Base-by-base conservation (phyloP, 306 rosid genomes). In the Lagenaria siceraria region DNA sequence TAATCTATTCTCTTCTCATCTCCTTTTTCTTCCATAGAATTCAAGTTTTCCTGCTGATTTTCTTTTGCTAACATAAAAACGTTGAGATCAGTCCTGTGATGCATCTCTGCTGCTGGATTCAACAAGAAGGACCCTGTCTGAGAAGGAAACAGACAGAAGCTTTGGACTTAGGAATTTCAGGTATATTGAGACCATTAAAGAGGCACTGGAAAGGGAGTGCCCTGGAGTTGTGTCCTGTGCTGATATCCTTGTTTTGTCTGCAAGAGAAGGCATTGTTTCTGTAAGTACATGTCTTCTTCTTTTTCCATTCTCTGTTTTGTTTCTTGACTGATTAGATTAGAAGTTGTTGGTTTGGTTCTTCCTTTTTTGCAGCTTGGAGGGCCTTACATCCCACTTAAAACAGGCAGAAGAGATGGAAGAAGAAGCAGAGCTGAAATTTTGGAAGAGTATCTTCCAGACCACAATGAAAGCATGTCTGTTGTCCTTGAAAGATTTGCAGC, bases 371-470 rank as follows among this genome's bases (percentile, higher is more conserved):
- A 95, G 98, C 89, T 95, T 7, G 97, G 97, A 80, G 98, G 98
- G 6, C 97, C 98, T 25, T 15, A 87, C 48, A 90, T 95, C 55
- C 89, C 90, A 66, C 91, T 95, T 1, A 95, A 89, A 77, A 95
- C 98, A 0, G 98, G 98, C 76, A 95, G 98, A 85, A 95, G 98
- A 81, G 98, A 95, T 82, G 98, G 98, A 10, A 90, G 97, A 80
- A 92, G 78, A 60, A 95, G 98, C 92, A 90, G 98, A 83, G 96
- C 94, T 9, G 96, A 90, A 13, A 81, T 90, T 53, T 82, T 95
- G 18, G 98, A 95, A 82, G 64, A 83, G 22, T 95, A 84, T 84
- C 96, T 95, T 17, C 98, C 98, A 61, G 98, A 95, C 83, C 98
- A 95, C 92, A 95, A 95, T 52, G 98, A 95, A 52, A 90, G 92